Conservation (phyloP, 192 early-diverging fungal species). For the Gaertneriomyces semiglobifer region DNA sequence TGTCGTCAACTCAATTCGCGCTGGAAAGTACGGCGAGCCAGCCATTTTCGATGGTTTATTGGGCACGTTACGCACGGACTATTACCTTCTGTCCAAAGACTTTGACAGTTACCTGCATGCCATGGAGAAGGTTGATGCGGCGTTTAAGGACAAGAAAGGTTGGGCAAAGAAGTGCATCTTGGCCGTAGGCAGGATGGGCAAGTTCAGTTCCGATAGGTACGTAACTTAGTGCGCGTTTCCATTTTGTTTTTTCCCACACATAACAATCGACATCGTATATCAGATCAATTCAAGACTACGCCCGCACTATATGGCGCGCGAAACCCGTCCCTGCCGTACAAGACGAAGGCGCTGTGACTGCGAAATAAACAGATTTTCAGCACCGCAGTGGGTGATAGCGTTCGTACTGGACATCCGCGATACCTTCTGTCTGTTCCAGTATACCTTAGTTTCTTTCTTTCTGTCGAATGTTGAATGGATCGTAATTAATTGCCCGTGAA, state of each 20-base stretch:
- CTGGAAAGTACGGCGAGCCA: conserved; percentile 73
- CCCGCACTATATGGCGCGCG: conserved; percentile 79
- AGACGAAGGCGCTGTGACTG: conserved; percentile 1
- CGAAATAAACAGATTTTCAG: background rate
- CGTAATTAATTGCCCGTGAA: background rate
- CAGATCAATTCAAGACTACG: conserved; percentile 85
- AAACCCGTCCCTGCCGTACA: conserved; percentile 9
- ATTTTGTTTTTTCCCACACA: conserved; percentile 14
- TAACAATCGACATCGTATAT: background rate
- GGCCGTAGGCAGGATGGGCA: conserved; percentile 89
- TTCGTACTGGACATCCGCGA: background rate
- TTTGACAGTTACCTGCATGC: conserved; percentile 74
- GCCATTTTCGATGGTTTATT: conserved; percentile 49
- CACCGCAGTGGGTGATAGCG: background rate
- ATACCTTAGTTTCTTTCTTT: background rate
- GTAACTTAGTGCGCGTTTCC: conserved; percentile 30
- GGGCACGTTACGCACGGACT: conserved; percentile 78
- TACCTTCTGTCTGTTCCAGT: background rate
- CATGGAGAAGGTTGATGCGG: conserved; percentile 76
- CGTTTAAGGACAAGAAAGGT: conserved; percentile 73
- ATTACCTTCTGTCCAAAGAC: conserved; percentile 81
- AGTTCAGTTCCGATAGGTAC: conserved; percentile 74
- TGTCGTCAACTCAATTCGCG: conserved; percentile 78
- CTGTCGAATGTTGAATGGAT: background rate
- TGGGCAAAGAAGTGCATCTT: conserved; percentile 91